These are phyloP conservation scores for Penicillium chermesinum DNA, from an alignment of 495 filamentous ascomycete species.

Conservation along the genomic window DNA sequence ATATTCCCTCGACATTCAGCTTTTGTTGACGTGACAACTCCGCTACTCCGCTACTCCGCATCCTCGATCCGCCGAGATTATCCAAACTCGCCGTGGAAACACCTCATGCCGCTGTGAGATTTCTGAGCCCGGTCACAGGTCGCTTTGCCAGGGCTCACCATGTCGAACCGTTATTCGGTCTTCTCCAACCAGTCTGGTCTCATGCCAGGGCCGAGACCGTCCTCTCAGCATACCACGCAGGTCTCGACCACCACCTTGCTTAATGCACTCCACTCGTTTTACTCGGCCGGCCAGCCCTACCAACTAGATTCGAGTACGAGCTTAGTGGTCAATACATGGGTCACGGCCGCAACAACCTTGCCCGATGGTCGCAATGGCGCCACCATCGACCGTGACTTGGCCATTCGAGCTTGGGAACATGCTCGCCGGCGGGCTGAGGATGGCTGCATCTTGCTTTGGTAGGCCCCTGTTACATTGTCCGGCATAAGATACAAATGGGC, in stretches of 20 bases:
- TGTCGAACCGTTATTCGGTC: slow-evolving; percentile 81
- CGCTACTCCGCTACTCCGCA: background rate
- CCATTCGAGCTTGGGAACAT: slow-evolving; percentile 90
- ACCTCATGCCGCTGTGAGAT: slow-evolving; percentile 10
- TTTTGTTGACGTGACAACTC: slow-evolving; percentile 11
- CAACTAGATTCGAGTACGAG: slow-evolving; percentile 86
- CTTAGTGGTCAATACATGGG: slow-evolving; percentile 92
- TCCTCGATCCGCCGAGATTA: background rate
- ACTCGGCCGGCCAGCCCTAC: slow-evolving; percentile 75
- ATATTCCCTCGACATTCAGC: slow-evolving; percentile 6
- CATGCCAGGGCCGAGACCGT: slow-evolving; percentile 46
- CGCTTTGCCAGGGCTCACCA: slow-evolving; percentile 28
- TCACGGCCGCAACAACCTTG: slow-evolving; percentile 64
- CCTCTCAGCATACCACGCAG: slow-evolving; percentile 64
- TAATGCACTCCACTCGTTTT: slow-evolving; percentile 85
- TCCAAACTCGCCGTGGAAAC: background rate
- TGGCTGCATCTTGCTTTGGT: slow-evolving; percentile 89
- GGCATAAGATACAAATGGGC: background rate
- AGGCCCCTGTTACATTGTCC: slow-evolving; percentile 17
- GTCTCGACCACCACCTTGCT: slow-evolving; percentile 90
- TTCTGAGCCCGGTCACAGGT: slow-evolving; percentile 1
- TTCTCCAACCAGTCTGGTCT: slow-evolving; percentile 73
- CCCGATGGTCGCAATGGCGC: slow-evolving; percentile 65
- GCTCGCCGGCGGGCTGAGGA: slow-evolving; percentile 91
- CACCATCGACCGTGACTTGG: slow-evolving; percentile 73